Conservation (phyloP, 2,329 filamentous ascomycete species). For the Trichoderma hamatum region DNA sequence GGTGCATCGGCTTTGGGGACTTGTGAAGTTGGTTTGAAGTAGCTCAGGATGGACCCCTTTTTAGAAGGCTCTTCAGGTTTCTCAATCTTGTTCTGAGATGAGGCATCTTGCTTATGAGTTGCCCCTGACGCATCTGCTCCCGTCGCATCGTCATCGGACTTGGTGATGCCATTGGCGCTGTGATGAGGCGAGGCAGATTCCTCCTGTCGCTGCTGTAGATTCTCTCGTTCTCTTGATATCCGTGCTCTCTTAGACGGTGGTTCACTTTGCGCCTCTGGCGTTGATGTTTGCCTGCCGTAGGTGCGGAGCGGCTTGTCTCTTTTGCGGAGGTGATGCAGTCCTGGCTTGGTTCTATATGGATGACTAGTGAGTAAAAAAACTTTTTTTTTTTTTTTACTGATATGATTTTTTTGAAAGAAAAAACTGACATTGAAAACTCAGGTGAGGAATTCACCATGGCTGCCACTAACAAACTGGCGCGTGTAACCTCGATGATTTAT, state of each 20-base stretch:
- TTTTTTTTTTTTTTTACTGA: no score
- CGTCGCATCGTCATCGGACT: neutral
- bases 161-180: neutral
- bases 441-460: constrained; percentile 34
- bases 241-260: constrained; percentile 36
- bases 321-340: constrained; percentile 34
- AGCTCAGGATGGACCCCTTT: constrained; percentile 46
- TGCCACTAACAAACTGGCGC: neutral
- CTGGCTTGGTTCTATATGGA: constrained; percentile 38
- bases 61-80: neutral
- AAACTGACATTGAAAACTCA: constrained; percentile 38
- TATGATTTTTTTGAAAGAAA: neutral
- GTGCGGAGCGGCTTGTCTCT: constrained; percentile 45
- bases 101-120: neutral
- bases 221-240: neutral
- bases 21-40: constrained; percentile 43
- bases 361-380: neutral
- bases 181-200: neutral
- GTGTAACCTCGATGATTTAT: neutral
- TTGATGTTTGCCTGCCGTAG: constrained; percentile 43
- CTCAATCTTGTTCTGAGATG: neutral
- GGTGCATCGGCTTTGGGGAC: constrained; percentile 8
- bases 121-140: neutral
- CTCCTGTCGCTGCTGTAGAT: neutral
- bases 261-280: constrained; percentile 35